phyloP scores from a whole-genome alignment of 495 filamentous ascomycete species.

The Thozetella sp. region DNA sequence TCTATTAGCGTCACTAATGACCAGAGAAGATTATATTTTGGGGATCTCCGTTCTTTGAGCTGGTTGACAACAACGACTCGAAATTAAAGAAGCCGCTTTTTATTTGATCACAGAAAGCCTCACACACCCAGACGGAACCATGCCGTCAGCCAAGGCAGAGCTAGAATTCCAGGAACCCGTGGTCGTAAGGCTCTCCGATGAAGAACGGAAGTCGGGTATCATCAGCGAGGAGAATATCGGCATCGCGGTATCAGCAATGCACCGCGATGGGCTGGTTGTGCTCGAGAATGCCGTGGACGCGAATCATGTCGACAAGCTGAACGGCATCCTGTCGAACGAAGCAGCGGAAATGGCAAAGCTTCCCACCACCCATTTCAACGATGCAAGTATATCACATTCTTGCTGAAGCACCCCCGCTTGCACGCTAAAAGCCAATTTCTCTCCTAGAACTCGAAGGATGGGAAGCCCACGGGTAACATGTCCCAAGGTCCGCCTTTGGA shows the following conservation, averaged over 20 bases:
- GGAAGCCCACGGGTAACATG: neutral
- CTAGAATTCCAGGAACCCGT: neutral
- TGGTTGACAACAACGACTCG: too few species aligned
- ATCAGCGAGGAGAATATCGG: neutral
- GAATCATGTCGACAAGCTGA: constrained; percentile 4
- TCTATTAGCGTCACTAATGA: too few species aligned
- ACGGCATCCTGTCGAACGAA: neutral
- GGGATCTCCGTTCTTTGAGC: too few species aligned
- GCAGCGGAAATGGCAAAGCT: constrained; percentile 3
- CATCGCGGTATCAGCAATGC: neutral
- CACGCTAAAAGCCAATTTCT: neutral
- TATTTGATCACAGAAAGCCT: too few species aligned
- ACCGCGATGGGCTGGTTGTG: constrained; percentile 9
- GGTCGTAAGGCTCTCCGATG: neutral
- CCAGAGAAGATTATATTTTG: too few species aligned
- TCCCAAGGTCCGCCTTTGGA: neutral
- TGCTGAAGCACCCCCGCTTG: neutral
- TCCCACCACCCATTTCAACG: constrained; percentile 1
- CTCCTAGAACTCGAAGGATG: neutral
- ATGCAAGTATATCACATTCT: neutral
- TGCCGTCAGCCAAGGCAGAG: neutral
- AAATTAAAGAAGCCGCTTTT: too few species aligned
- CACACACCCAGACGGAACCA: neutral
- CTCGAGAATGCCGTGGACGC: constrained; percentile 2
- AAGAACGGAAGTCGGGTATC: neutral